phyloP scores from a whole-genome alignment of 139 green algal species.

The Tetradesmus obliquus region DNA sequence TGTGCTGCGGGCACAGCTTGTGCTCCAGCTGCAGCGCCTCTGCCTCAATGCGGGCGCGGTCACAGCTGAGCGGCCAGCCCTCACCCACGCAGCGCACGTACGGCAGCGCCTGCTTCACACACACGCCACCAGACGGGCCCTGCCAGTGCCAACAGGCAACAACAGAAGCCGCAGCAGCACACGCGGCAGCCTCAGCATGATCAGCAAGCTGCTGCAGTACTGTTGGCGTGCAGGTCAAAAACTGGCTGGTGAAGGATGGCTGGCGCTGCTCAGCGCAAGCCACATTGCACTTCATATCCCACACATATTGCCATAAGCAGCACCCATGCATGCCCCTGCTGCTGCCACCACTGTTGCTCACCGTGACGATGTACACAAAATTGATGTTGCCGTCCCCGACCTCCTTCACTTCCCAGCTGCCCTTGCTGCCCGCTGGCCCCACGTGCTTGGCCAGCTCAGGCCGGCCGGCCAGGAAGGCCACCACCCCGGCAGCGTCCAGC shows the following conservation, averaged over 20 bases:
- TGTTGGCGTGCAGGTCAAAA: no score
- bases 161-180: background rate
- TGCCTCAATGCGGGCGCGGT: constrained; percentile 81
- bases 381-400: constrained; percentile 99
- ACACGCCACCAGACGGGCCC: constrained; percentile 77
- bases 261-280: no score
- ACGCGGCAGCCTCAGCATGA: background rate
- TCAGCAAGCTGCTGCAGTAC: no score
- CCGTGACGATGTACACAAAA: constrained; percentile 95
- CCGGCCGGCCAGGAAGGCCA: constrained; percentile 65
- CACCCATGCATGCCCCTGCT: no score
- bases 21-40: constrained; percentile 71
- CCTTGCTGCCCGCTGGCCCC: constrained; percentile 53
- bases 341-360: background rate
- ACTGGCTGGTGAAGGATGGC: no score
- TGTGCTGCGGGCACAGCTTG: constrained; percentile 79
- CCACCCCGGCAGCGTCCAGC: constrained; percentile 60
- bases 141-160: constrained; percentile 31
- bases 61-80: constrained; percentile 92
- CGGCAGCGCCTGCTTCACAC: constrained; percentile 93
- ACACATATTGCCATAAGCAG: background rate
- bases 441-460: constrained; percentile 61
- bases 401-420: constrained; percentile 69
- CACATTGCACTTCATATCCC: no score
- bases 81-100: constrained; percentile 94